phyloP scores from a whole-genome alignment of 176 grass and related monocot species.

The Carex parvula region DNA sequence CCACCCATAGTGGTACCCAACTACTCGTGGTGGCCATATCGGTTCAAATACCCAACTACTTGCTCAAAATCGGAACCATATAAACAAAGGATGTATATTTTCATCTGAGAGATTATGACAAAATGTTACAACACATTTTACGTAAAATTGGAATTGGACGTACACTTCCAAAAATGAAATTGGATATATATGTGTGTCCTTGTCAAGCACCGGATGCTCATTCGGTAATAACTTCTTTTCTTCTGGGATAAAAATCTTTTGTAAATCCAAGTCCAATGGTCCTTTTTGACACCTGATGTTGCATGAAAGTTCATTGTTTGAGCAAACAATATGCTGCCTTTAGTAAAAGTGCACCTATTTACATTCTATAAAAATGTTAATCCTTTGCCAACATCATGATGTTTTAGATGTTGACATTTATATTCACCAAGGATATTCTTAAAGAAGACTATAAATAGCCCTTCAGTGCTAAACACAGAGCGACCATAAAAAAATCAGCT shows the following conservation, averaged over 20 bases:
- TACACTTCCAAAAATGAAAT: not conserved
- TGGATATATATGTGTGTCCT: not conserved
- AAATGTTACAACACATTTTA: not conserved
- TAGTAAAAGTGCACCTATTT: not conserved
- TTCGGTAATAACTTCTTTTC: not conserved
- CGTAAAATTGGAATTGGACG: not conserved
- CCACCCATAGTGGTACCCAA: constrained; percentile 3
- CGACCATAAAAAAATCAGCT: not conserved
- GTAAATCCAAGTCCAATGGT: not conserved
- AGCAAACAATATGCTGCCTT: constrained; percentile 10
- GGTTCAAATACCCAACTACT: not conserved
- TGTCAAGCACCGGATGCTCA: not conserved
- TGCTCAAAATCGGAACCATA: not conserved
- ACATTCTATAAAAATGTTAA: not conserved
- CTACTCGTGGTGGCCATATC: not conserved
- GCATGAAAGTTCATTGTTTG: not conserved
- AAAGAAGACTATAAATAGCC: constrained; percentile 5
- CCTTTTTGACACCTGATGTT: not conserved
- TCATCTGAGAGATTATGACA: not conserved
- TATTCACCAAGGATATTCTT: not conserved
- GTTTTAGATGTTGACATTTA: not conserved
- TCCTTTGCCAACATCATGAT: not conserved
- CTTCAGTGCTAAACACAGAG: not conserved
- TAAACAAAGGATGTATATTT: not conserved
- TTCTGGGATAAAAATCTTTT: not conserved